Conservation (phyloP, 768 basidiomycete genomes). For the Psilocybe subaeruginosa region DNA sequence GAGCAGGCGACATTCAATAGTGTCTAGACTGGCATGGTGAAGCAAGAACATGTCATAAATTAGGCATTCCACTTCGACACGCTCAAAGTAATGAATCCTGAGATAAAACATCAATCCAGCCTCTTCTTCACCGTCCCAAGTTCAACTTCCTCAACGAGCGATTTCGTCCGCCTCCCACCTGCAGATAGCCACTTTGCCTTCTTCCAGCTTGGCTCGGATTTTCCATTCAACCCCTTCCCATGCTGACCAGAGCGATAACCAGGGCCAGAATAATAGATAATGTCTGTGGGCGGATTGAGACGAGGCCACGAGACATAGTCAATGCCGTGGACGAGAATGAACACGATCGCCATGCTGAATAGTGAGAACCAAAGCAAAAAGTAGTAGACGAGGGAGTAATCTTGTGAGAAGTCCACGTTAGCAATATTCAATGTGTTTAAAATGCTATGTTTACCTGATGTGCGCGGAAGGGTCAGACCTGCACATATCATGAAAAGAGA, state of each 20-base stretch:
- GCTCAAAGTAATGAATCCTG: background rate
- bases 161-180: slow-evolving; percentile 35
- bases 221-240: slow-evolving; percentile 69
- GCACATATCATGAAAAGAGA: slow-evolving; percentile 89
- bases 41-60: background rate
- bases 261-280: slow-evolving; percentile 87
- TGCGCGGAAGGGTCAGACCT: slow-evolving; percentile 82
- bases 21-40: background rate
- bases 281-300: slow-evolving; percentile 80
- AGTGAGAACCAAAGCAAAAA: slow-evolving; percentile 80
- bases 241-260: slow-evolving; percentile 79
- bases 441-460: slow-evolving; percentile 67
- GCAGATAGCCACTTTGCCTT: slow-evolving; percentile 39
- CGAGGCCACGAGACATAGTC: slow-evolving; percentile 96
- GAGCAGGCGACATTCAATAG: background rate
- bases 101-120: slow-evolving; percentile 50
- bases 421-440: background rate
- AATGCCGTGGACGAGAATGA: slow-evolving; percentile 85
- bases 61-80: background rate
- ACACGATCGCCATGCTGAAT: slow-evolving; percentile 60
- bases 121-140: slow-evolving; percentile 78
- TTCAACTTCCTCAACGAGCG: slow-evolving; percentile 71
- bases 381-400: slow-evolving; percentile 85
- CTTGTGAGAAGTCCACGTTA: slow-evolving; percentile 38
- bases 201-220: slow-evolving; percentile 36